phyloP scores from a whole-genome alignment of 139 green algal genomes.

The Diplosphaera chodatii region DNA sequence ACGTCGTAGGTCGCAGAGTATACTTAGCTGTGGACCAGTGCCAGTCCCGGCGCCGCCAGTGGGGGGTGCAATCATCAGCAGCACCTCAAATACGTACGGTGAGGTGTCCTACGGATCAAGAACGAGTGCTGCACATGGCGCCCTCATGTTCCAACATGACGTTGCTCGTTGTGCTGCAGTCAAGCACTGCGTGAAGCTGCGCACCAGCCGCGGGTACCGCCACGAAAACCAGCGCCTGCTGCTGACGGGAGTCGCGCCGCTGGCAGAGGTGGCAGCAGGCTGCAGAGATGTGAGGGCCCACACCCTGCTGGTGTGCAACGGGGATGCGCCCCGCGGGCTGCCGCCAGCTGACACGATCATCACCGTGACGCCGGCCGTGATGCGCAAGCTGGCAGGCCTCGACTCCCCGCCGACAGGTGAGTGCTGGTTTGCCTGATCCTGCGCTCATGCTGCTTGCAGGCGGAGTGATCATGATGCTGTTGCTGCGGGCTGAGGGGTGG shows the following conservation, averaged over 20 bases:
- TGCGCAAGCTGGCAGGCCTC: constrained; percentile 57
- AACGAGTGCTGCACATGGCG: no score
- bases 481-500: not conserved
- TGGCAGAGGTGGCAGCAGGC: constrained; percentile 37
- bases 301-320: constrained; percentile 9
- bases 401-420: constrained; percentile 17
- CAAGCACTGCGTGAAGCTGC: constrained; percentile 66
- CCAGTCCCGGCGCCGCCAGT: no score
- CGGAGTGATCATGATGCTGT: no score
- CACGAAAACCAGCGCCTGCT: constrained; percentile 28
- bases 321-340: not conserved
- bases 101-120: no score
- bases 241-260: constrained; percentile 32
- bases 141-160: no score
- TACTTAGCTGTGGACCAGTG: no score
- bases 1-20: no score
- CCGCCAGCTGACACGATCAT: constrained; percentile 14
- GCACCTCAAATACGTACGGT: no score
- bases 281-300: not conserved
- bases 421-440: not conserved
- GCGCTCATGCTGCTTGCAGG: no score
- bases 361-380: constrained; percentile 36
- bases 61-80: no score
- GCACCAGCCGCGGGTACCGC: constrained; percentile 36
- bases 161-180: no score